phyloP scores from a whole-genome alignment of 345 rosid genomes.

The Gossypium bickii region DNA sequence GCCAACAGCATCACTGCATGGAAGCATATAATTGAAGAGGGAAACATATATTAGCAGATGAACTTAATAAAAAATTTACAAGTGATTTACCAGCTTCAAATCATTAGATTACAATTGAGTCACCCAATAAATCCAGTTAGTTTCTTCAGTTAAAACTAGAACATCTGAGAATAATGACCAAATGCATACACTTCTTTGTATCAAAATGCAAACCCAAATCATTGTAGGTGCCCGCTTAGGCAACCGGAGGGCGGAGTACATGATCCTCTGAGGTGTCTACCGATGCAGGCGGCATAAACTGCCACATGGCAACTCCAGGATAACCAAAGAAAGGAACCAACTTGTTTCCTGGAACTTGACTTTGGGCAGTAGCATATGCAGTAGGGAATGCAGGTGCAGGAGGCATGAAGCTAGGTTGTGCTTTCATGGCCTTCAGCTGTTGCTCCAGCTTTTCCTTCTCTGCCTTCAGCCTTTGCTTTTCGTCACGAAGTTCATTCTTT shows the following conservation, averaged over 20 bases:
- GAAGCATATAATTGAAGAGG: background rate
- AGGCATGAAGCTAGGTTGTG: conserved; percentile 64
- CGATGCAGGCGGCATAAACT: conserved; percentile 91
- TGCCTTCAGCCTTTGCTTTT: too few species aligned
- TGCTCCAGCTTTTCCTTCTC: conserved; percentile 65
- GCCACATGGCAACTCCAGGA: conserved; percentile 98
- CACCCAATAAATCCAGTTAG: conserved; percentile 46
- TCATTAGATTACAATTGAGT: conserved; percentile 21
- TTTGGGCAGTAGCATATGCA: conserved; percentile 68
- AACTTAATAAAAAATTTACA: conserved; percentile 52
- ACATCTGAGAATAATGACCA: conserved; percentile 33
- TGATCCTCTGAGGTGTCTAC: conserved; percentile 95
- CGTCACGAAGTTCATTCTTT: too few species aligned
- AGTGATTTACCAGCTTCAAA: conserved; percentile 25
- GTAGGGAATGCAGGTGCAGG: conserved; percentile 55
- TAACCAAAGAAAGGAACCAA: conserved; percentile 80
- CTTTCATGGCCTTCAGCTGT: conserved; percentile 53
- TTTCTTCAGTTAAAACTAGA: conserved; percentile 28
- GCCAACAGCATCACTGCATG: background rate
- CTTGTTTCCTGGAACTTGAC: conserved; percentile 85
- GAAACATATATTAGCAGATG: background rate
- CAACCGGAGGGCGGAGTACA: conserved; percentile 89
- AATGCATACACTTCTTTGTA: conserved; percentile 33
- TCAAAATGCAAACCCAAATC: conserved; percentile 39
- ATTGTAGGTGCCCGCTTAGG: conserved; percentile 27